A percentile compares a stretch with the other conserved stretches of the same genome.
These are phyloP conservation scores for Fusarium mangiferae DNA, from an alignment of 2,329 filamentous ascomycete species.

Conservation along the genomic window DNA sequence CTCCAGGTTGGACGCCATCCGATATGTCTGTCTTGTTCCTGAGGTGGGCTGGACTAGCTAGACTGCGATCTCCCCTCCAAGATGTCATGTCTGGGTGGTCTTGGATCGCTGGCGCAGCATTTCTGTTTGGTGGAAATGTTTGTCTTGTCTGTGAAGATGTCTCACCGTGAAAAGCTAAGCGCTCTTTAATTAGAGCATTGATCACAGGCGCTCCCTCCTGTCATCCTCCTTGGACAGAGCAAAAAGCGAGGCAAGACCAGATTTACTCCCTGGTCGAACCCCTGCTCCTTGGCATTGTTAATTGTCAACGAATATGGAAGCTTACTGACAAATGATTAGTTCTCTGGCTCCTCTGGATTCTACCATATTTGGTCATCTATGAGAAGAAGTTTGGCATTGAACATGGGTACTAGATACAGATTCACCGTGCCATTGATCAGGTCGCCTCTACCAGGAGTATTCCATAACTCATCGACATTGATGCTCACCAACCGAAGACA, in stretches of 20 bases:
- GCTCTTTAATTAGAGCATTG: slow-evolving; percentile 1
- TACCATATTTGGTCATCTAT: background rate
- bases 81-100: background rate
- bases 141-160: slow-evolving; percentile 1
- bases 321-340: slow-evolving; percentile 6
- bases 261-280: slow-evolving; percentile 7
- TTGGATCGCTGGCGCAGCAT: background rate
- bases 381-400: background rate
- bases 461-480: background rate
- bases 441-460: background rate
- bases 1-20: background rate
- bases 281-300: slow-evolving; percentile 33
- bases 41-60: background rate
- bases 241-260: slow-evolving; percentile 13
- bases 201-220: background rate
- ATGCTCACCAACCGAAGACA: slow-evolving; percentile 10
- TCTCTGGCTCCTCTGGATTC: background rate
- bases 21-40: slow-evolving; percentile 13
- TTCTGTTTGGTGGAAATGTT: background rate
- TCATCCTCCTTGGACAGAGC: background rate
- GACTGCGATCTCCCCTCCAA: background rate
- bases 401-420: background rate
- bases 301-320: slow-evolving; percentile 13
- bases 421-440: background rate
- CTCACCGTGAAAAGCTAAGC: slow-evolving; percentile 11